These are phyloP conservation scores for Herpomyces periplanetae DNA, from an alignment of 2,329 filamentous ascomycete species.

Conservation along the genomic window DNA sequence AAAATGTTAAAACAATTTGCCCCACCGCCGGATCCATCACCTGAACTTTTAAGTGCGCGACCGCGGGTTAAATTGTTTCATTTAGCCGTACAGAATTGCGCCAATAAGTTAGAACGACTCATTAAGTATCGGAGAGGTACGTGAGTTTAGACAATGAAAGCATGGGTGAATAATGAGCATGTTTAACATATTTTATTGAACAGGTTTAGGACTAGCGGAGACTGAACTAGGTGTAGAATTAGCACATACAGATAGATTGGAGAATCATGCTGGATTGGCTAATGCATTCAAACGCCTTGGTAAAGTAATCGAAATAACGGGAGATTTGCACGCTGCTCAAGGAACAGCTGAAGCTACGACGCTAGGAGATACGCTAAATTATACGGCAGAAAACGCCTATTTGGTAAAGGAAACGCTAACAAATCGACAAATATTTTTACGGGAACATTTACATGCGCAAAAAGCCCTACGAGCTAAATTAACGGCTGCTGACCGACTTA, in stretches of 20 bases:
- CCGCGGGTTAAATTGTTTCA: slow-evolving; percentile 87
- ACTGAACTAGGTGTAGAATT: slow-evolving; percentile 76
- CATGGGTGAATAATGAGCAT: slow-evolving; percentile 4
- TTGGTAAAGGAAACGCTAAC: slow-evolving; percentile 95
- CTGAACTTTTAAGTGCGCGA: slow-evolving; percentile 56
- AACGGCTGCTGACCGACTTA: slow-evolving; percentile 51
- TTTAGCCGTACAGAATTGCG: slow-evolving; percentile 72
- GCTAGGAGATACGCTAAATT: slow-evolving; percentile 62
- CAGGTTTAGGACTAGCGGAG: slow-evolving; percentile 61
- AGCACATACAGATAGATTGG: slow-evolving; percentile 47
- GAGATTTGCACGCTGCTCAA: slow-evolving; percentile 81
- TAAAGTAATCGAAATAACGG: slow-evolving; percentile 61
- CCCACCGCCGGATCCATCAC: slow-evolving; percentile 79
- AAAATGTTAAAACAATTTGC: slow-evolving; percentile 96
- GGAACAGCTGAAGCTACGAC: slow-evolving; percentile 86
- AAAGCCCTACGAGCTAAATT: slow-evolving; percentile 45
- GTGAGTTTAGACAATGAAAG: slow-evolving; percentile 3
- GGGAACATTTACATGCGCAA: slow-evolving; percentile 68
- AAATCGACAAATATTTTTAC: slow-evolving; percentile 78
- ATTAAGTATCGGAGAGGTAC: slow-evolving; percentile 68
- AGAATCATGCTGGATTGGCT: slow-evolving; percentile 49
- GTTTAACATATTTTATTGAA: slow-evolving; percentile 1
- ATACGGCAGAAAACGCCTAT: slow-evolving; percentile 77
- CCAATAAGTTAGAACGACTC: slow-evolving; percentile 73
- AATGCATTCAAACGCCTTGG: slow-evolving; percentile 83